These are phyloP conservation scores for Podospora conica DNA, from an alignment of 495 filamentous ascomycete species.

Conservation along the genomic window DNA sequence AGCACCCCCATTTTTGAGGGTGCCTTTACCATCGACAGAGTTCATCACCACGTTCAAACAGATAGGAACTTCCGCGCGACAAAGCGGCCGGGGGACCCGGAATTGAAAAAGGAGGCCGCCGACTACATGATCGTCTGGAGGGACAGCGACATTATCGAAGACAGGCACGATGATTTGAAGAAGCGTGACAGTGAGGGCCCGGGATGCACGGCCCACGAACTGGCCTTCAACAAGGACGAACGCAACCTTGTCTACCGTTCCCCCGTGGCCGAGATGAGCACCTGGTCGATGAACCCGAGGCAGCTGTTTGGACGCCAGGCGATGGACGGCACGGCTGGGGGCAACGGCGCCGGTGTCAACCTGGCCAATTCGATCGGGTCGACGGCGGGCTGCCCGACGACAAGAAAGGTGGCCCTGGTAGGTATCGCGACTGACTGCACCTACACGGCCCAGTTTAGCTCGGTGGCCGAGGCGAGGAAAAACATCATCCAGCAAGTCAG, in stretches of 20 bases:
- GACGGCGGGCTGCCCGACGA: slow-evolving; percentile 75
- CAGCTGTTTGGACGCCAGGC: slow-evolving; percentile 38
- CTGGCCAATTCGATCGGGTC: slow-evolving; percentile 73
- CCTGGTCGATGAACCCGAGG: slow-evolving; percentile 27
- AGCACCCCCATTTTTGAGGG: slow-evolving; percentile 79
- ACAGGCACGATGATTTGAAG: slow-evolving; percentile 30
- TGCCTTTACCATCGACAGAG: slow-evolving; percentile 69
- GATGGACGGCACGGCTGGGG: slow-evolving; percentile 51
- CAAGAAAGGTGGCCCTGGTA: slow-evolving; percentile 82
- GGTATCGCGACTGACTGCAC: slow-evolving; percentile 91
- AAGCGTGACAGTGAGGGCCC: slow-evolving; percentile 31
- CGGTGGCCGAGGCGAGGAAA: slow-evolving; percentile 49
- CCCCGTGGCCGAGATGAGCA: slow-evolving; percentile 21
- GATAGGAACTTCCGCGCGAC: slow-evolving; percentile 68
- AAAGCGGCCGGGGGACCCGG: slow-evolving; percentile 66
- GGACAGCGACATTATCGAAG: slow-evolving; percentile 69
- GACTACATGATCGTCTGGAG: slow-evolving; percentile 90
- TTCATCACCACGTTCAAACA: slow-evolving; percentile 86
- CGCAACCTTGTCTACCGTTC: slow-evolving; percentile 57
- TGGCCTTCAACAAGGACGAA: slow-evolving; percentile 63
- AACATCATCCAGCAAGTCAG: slow-evolving; percentile 85
- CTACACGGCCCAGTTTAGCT: slow-evolving; percentile 66
- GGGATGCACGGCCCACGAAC: slow-evolving; percentile 58
- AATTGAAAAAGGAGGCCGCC: slow-evolving; percentile 49
- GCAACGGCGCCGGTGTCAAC: slow-evolving; percentile 81